phyloP scores from a whole-genome alignment of 495 filamentous ascomycete genomes.

The Polyplosphaeria fusca region DNA sequence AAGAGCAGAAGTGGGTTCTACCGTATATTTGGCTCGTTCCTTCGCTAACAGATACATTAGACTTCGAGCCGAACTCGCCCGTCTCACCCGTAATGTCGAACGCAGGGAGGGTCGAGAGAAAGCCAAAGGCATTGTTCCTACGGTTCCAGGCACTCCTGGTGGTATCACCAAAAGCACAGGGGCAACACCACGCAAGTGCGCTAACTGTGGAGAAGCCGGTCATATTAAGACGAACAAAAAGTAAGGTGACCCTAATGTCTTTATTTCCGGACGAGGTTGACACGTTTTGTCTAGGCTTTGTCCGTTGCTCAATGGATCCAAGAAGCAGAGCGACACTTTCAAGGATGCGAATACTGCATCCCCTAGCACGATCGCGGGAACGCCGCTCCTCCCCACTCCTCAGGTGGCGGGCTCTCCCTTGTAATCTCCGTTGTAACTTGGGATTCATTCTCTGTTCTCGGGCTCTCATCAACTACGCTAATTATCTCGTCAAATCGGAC shows the following conservation, averaged over 20 bases:
- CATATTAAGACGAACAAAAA: conserved; percentile 99
- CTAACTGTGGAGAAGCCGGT: conserved; percentile 90
- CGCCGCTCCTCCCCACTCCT: conserved; percentile 4
- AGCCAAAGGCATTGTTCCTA: conserved; percentile 60
- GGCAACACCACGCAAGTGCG: conserved; percentile 88
- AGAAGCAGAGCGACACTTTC: conserved; percentile 63
- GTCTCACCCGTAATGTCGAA: conserved; percentile 85
- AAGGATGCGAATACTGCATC: conserved; percentile 46
- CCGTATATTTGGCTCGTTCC: background rate
- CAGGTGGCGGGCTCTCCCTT: conserved; percentile 7
- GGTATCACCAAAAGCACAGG: conserved; percentile 36
- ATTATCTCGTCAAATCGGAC: no score
- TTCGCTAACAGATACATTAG: conserved; percentile 42
- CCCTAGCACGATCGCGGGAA: conserved; percentile 14
- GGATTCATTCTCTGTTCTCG: no score
- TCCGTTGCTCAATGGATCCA: conserved; percentile 83
- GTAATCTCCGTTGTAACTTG: no score
- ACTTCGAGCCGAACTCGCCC: conserved; percentile 70
- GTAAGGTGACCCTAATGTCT: conserved; percentile 46
- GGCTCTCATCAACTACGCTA: no score
- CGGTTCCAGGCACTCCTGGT: conserved; percentile 41
- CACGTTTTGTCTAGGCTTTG: conserved; percentile 64
- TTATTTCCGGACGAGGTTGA: conserved; percentile 1
- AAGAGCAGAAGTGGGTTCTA: conserved; percentile 50
- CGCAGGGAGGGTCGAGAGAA: conserved; percentile 88